Evolutionary conservation across 805 yeast species (phyloP), one percentile per base, ranked within the genome.

Genomic region (Saitoella complicata): DNA sequence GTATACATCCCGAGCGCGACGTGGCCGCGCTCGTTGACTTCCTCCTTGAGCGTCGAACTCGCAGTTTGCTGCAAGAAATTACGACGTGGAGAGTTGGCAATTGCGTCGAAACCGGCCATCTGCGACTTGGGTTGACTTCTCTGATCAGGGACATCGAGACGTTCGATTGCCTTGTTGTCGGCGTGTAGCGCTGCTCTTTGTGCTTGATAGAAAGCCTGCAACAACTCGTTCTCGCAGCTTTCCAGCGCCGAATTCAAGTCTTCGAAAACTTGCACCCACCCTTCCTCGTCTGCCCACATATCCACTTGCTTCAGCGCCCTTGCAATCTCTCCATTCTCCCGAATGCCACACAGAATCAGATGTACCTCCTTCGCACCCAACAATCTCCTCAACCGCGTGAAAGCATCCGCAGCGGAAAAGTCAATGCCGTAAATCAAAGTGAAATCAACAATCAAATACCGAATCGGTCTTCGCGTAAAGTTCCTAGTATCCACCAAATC

Each of bases 381-480:
- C 54, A 87, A 71, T 50, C 93, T 79, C 58, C 83, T 76, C 49
- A 91, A 80, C 53, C 95, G 69, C 53, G 86, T 76, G 58, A 91
- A 83, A 0, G 96, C 95, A 60, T 91, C 97, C 7, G 95, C 94
- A 0, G 97, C 96, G 40, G 94, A 81, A 55, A 82, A 91, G 61
- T 91, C 98, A 51, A 91, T 75, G 40, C 74, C 74, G 55, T 50
- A 70, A 32, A 91, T 94, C 36, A 79, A 76, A 52, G 78, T 78
- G 71, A 91, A 78, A 62, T 91, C 98, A 41, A 91, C 59, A 42
- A 91, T 75, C 50, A 91, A 64, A 58, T 78, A 91, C 55, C 81
- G 76, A 53, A 91, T 78, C 31, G 91, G 85, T n/a, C 52, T 35
- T 9, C 52, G 45, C 29, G 60, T 57, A 55, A 71, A 76, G 12